Percentiles rank a stretch among this genome's conserved stretches.
These are phyloP conservation scores for Halenospora varia DNA, from an alignment of 495 filamentous ascomycete species.

Conservation along the genomic window DNA sequence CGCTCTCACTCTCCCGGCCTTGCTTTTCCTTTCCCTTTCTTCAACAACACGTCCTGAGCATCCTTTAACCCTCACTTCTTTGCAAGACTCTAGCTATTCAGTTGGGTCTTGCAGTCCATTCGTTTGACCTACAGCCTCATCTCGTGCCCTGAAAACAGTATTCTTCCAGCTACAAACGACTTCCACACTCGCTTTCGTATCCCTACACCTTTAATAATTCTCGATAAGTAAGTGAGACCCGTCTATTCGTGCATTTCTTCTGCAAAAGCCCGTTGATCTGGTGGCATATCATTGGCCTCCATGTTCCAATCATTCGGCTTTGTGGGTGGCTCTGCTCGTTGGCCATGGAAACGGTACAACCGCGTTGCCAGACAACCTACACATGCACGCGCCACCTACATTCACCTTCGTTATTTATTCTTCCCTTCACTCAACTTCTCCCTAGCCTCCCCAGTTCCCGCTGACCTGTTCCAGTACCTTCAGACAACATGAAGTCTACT, in stretches of 20 bases:
- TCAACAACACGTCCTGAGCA: background rate
- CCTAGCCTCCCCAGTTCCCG: background rate
- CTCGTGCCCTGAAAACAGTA: background rate
- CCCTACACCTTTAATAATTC: background rate
- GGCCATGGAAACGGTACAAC: background rate
- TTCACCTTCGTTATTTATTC: background rate
- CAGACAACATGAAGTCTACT: conserved; percentile 15
- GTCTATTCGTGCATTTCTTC: too few relatives aligned
- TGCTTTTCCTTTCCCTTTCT: background rate
- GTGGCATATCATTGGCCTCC: too few relatives aligned
- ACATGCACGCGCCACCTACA: background rate
- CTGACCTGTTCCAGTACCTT: conserved; percentile 3
- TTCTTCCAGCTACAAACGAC: background rate
- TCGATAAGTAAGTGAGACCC: background rate
- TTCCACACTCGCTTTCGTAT: background rate
- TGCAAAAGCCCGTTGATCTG: too few relatives aligned
- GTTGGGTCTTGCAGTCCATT: background rate
- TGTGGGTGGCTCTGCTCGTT: background rate
- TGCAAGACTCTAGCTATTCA: background rate
- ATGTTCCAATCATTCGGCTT: too few relatives aligned
- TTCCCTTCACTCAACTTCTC: background rate
- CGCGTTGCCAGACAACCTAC: background rate
- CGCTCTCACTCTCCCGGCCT: background rate
- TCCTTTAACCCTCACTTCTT: background rate
- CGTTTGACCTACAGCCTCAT: background rate